Base-by-base conservation (phyloP, 2,329 filamentous ascomycete genomes). In the Parascedosporium putredinis region DNA sequence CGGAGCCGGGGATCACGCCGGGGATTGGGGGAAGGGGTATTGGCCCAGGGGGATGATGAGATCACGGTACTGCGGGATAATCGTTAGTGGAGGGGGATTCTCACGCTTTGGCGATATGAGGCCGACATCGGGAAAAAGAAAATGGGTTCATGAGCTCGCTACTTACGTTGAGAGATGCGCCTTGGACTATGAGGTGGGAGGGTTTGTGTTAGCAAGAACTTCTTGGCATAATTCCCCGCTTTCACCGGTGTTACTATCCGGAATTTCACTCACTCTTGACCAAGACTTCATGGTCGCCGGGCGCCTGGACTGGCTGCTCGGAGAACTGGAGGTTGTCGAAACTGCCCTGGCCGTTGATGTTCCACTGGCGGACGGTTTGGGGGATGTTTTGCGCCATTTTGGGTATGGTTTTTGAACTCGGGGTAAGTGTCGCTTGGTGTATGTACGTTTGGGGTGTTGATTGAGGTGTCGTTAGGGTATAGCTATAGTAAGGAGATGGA, bases 241-340 rank as follows among this genome's bases (percentile, higher is more conserved):
- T n/a, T n/a, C n/a, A n/a, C n/a, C n/a, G n/a, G n/a, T n/a, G n/a
- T n/a, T n/a, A n/a, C n/a, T n/a, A n/a, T n/a, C n/a, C n/a, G n/a
- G n/a, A n/a, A n/a, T n/a, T n/a, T n/a, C n/a, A n/a, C 63, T 31
- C 50, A 66, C 64, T 50, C 64, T 83, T 84, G 56, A 90, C 79
- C 29, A 90, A 72, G 5, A 88, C 83, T 23, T 90, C 80, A 53
- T 77, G 76, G 50, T 88, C 83, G 44, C 84, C 84, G 1, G 84
- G 60, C 55, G 78, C 65, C 12, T 83, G 80, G 2, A 87, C 59
- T 1, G 72, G 71, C 45, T 75, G 66, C 56, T 79, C 71, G 52
- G 73, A 66, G 56, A 77, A 75, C 57, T 72, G 64, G 34, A 88
- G 70, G 38, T 69, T 70, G 44, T 85, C 78, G 57, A 87, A 83